Conservation (phyloP, 2,329 filamentous ascomycete species). For the Septoria petroselini region DNA sequence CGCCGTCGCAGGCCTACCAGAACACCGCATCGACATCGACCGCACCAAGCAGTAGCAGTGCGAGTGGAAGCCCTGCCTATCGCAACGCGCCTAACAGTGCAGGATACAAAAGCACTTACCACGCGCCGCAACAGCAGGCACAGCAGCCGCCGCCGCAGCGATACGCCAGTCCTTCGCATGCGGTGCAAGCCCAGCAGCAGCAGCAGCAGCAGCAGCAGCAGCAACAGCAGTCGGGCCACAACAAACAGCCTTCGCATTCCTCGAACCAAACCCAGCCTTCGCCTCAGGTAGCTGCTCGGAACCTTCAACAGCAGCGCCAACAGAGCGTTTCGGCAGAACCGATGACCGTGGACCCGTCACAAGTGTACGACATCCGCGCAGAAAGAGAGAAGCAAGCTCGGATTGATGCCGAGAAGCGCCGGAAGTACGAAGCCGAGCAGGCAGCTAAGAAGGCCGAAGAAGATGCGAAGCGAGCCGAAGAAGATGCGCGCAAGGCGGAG, state of each 20-base stretch:
- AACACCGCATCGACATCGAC: slow-evolving; percentile 3
- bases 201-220: slow-evolving; percentile 16
- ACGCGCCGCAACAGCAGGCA: slow-evolving; percentile 21
- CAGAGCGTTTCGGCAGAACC: slow-evolving; percentile 33
- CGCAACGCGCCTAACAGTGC: slow-evolving; percentile 27
- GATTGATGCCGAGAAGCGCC: slow-evolving; percentile 34
- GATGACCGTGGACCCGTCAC: slow-evolving; percentile 52
- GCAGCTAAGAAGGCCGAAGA: slow-evolving; percentile 38
- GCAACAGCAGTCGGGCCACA: slow-evolving; percentile 17
- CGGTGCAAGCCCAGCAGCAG: slow-evolving; percentile 31
- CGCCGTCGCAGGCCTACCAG: slow-evolving; percentile 18
- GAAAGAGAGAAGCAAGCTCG: slow-evolving; percentile 46
- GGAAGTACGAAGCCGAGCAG: slow-evolving; percentile 34
- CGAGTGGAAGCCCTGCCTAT: slow-evolving; percentile 22
- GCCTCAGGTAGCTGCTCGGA: slow-evolving; percentile 27
- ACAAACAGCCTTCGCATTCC: slow-evolving; percentile 25
- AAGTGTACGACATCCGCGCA: slow-evolving; percentile 54
- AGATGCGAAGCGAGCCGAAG: slow-evolving; percentile 33
- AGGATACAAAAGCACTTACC: slow-evolving; percentile 25
- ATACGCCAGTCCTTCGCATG: slow-evolving; percentile 35
- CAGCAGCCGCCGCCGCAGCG: slow-evolving; percentile 29
- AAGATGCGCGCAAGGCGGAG: slow-evolving; percentile 32
- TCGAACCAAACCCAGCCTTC: slow-evolving; percentile 27
- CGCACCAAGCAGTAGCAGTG: slow-evolving; percentile 12
- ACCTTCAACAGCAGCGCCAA: slow-evolving; percentile 25